Conservation (phyloP, 768 basidiomycete genomes). For the Lyophyllum shimeji region DNA sequence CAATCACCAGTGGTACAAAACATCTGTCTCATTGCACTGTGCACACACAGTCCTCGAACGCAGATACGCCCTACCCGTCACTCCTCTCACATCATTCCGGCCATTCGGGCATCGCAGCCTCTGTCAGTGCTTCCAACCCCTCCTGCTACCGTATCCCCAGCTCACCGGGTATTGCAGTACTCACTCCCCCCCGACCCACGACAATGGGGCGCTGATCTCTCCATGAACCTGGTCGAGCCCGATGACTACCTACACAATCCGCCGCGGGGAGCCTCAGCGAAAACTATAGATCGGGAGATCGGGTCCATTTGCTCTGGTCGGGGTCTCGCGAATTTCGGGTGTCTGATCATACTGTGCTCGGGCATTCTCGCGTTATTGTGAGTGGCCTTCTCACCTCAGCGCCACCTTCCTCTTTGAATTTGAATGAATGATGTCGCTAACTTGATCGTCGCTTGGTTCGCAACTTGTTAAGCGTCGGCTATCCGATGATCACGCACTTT, state of each 20-base stretch:
- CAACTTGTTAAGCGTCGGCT: constrained; percentile 29
- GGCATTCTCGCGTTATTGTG: constrained; percentile 62
- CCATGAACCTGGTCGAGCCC: constrained; percentile 40
- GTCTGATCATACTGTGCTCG: constrained; percentile 47
- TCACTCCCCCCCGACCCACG: constrained; percentile 53
- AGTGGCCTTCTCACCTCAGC: constrained; percentile 29
- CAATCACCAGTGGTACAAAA: not conserved
- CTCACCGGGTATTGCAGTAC: constrained; percentile 34
- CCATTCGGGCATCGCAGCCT: constrained; percentile 14
- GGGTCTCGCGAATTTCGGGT: constrained; percentile 64
- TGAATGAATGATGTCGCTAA: not conserved
- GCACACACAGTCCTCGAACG: constrained; percentile 15
- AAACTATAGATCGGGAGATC: constrained; percentile 17
- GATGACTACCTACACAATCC: constrained; percentile 67
- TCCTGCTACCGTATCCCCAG: not conserved
- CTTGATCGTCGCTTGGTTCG: not conserved
- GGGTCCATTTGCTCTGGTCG: constrained; percentile 44
- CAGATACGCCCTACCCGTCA: constrained; percentile 21
- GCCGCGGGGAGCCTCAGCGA: constrained; percentile 31
- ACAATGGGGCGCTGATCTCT: constrained; percentile 51
- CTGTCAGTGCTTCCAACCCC: constrained; percentile 7
- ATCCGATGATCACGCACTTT: constrained; percentile 36
- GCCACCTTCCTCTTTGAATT: not conserved
- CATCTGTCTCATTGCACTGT: not conserved
- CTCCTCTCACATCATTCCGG: constrained; percentile 8